phyloP scores from a whole-genome alignment of 148 eudicot species.

The Arbutus unedo region DNA sequence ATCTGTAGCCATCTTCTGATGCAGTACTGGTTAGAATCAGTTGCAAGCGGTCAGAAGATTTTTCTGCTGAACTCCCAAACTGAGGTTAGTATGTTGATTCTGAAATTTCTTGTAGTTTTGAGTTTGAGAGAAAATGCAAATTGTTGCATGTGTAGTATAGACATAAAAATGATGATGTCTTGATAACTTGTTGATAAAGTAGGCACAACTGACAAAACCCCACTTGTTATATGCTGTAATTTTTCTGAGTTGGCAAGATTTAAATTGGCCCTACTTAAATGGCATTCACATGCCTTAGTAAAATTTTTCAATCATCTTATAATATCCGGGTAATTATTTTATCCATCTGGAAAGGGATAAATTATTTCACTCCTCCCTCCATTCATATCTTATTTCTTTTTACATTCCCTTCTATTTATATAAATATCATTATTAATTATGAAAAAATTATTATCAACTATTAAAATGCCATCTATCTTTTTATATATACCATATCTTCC shows the following conservation, averaged over 20 bases:
- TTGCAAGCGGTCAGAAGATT: not conserved
- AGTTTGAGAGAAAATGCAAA: constrained; percentile 6
- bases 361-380: no score
- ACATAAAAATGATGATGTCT: constrained; percentile 8
- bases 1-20: constrained; percentile 30
- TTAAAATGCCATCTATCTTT: no score
- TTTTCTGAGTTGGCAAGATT: constrained; percentile 25
- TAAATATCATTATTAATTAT: no score
- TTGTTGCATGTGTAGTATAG: not conserved
- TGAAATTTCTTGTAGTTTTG: constrained; percentile 9
- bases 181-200: constrained; percentile 14
- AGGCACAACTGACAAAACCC: constrained; percentile 14
- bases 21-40: not conserved
- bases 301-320: not conserved
- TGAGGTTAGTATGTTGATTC: constrained; percentile 11
- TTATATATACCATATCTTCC: no score
- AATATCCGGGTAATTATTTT: no score
- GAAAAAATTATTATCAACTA: no score
- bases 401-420: no score
- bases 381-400: no score
- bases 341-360: no score
- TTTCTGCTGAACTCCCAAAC: constrained; percentile 6
- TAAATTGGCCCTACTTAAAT: constrained; percentile 19
- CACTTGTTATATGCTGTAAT: constrained; percentile 22
- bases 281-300: constrained; percentile 18